phyloP scores from a whole-genome alignment of 768 basidiomycete genomes.

The Plicaturopsis crispa region DNA sequence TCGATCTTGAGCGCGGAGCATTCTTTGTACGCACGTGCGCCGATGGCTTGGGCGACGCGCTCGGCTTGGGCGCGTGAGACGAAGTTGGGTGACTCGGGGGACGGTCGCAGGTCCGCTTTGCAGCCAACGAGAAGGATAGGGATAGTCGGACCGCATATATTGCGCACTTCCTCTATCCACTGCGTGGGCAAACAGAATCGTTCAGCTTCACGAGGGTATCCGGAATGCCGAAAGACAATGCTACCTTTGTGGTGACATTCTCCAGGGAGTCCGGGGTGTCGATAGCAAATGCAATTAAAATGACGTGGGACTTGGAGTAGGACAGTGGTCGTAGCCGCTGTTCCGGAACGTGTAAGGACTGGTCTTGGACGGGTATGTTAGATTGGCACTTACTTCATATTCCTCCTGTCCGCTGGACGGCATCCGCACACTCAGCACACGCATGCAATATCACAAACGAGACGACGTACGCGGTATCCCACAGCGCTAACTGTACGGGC shows the following conservation, averaged over 20 bases:
- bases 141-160: constrained; percentile 88
- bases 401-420: constrained; percentile 87
- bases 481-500: constrained; percentile 91
- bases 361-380: neutral
- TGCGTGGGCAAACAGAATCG: constrained; percentile 24
- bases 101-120: constrained; percentile 86
- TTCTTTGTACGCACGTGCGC: constrained; percentile 91
- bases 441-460: constrained; percentile 1
- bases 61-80: constrained; percentile 79
- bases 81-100: constrained; percentile 42
- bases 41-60: constrained; percentile 74
- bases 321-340: constrained; percentile 93
- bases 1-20: constrained; percentile 86
- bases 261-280: constrained; percentile 96
- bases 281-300: constrained; percentile 94
- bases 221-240: constrained; percentile 21
- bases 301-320: constrained; percentile 97
- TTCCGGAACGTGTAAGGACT: constrained; percentile 4
- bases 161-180: constrained; percentile 99
- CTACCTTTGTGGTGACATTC: constrained; percentile 92
- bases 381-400: constrained; percentile 66
- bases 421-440: neutral
- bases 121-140: constrained; percentile 96
- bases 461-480: constrained; percentile 94
- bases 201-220: constrained; percentile 6